Conservation (phyloP, 371 early-diverging fungal species). For the Mycotypha africana region DNA sequence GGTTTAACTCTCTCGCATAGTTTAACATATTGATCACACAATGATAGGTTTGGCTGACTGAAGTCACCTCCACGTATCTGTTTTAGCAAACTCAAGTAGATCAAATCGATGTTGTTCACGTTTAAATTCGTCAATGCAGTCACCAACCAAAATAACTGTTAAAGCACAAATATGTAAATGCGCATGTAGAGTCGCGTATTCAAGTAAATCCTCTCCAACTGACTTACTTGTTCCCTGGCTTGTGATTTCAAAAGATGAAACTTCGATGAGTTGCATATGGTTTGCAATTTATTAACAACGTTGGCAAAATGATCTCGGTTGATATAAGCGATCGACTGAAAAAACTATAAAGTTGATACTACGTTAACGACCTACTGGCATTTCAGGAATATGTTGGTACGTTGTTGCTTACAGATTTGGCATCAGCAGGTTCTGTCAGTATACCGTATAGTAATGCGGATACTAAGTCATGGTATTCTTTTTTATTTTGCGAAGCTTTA, state of each 20-base stretch:
- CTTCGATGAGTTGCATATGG: slow-evolving; percentile 32
- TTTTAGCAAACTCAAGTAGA: slow-evolving; percentile 49
- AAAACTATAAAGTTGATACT: too few species aligned
- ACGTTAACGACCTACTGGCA: too few species aligned
- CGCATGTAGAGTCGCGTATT: not conserved
- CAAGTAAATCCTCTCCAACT: not conserved
- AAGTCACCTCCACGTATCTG: slow-evolving; percentile 67
- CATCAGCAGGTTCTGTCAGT: slow-evolving; percentile 43
- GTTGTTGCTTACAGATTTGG: slow-evolving; percentile 41
- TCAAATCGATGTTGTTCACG: slow-evolving; percentile 48
- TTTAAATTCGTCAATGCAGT: slow-evolving; percentile 48
- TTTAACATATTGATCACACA: slow-evolving; percentile 49
- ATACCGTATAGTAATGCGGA: slow-evolving; percentile 65
- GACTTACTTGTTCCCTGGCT: slow-evolving; percentile 42
- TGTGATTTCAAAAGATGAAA: slow-evolving; percentile 41
- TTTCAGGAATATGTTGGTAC: too few species aligned
- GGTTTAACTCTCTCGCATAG: slow-evolving; percentile 42
- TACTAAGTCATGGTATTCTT: slow-evolving; percentile 50
- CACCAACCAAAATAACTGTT: slow-evolving; percentile 60
- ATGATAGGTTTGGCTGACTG: slow-evolving; percentile 38
- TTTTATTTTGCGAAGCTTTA: slow-evolving; percentile 54
- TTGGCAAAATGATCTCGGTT: slow-evolving; percentile 60
- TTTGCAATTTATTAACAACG: slow-evolving; percentile 46
- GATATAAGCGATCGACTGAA: slow-evolving; percentile 55
- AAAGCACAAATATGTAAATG: not conserved